A percentile compares a stretch with the other conserved stretches of the same genome.
These are phyloP conservation scores for Crepidotus variabilis DNA, from an alignment of 768 basidiomycete species.

Conservation along the genomic window DNA sequence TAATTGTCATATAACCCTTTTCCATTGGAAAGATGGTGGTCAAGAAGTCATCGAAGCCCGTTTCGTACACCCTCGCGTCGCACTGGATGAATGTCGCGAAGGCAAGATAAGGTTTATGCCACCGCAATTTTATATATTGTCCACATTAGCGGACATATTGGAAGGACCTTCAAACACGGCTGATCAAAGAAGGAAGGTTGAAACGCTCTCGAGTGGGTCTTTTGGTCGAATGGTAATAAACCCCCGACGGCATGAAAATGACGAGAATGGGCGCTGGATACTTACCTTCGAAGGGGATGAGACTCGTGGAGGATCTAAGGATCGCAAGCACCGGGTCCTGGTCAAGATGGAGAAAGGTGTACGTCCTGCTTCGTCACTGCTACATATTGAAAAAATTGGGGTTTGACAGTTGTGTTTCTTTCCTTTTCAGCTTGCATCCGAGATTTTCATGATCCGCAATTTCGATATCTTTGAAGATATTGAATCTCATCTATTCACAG, in stretches of 20 bases:
- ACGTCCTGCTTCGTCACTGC: conserved; percentile 21
- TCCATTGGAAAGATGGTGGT: conserved; percentile 44
- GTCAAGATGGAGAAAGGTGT: conserved; percentile 51
- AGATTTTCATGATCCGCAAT: conserved; percentile 55
- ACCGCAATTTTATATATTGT: conserved; percentile 69
- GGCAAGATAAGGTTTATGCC: conserved; percentile 62
- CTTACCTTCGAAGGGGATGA: conserved; percentile 73
- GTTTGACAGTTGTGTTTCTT: neutral
- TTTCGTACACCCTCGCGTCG: conserved; percentile 55
- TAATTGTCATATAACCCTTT: neutral
- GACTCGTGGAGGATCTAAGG: conserved; percentile 54
- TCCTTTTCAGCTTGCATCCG: conserved; percentile 42
- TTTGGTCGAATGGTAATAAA: conserved; percentile 65
- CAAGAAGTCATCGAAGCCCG: conserved; percentile 66
- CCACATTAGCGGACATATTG: conserved; percentile 55
- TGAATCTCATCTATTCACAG: conserved; percentile 27
- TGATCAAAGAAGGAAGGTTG: conserved; percentile 43
- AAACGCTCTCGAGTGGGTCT: conserved; percentile 42
- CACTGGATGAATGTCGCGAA: conserved; percentile 47
- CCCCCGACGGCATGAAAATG: conserved; percentile 38
- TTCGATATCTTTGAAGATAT: conserved; percentile 63
- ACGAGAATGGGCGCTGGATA: conserved; percentile 40
- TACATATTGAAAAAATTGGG: neutral
- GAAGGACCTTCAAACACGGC: conserved; percentile 34
- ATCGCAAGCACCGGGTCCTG: conserved; percentile 55